Base-by-base conservation (phyloP, 371 early-diverging fungal species). In the Gilbertella persicaria region DNA sequence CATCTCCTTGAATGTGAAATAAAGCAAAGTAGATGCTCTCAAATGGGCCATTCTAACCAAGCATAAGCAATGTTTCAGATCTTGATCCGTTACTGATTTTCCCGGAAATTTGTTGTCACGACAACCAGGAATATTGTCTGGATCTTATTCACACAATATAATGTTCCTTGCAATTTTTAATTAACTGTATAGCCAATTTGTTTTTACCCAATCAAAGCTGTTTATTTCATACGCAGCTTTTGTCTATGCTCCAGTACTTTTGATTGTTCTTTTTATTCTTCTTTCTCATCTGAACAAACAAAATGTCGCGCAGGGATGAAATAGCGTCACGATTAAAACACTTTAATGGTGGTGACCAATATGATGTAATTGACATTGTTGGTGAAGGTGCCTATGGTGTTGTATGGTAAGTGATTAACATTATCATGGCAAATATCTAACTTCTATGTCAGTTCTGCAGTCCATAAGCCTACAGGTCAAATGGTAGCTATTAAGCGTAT, bases 401-500 rank as follows among this genome's bases (percentile, higher is more conserved):
- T 56, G 87, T 86, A 43, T 69, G 87, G 87, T 69, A 80, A 61
- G 56, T 48, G 6, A 16, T 17, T 26, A 21, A n/a, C n/a, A 17
- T 41, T n/a, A n/a, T n/a, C n/a, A 13, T 23, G 39, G n/a, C 9
- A 44, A 12, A 36, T 33, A 5, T 12, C 33, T 13, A 33, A 28
- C 50, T 17, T 43, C 20, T 50, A 5, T 75, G n/a, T n/a, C n/a
- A 92, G 92, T 53, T 88, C 91, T 48, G 91, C 92, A 39, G 80
- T 87, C 42, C 86, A 93, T 69, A 84, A 84, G 46, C 87, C 90
- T 35, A 90, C 92, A 13, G 91, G 93, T 7, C 90, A 92, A 69
- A 88, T 86, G 58, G 94, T 96, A 1, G 96, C 96, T 64, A 93
- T 96, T 67, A 96, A 96, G 66, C 91, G 92, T 73, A 91, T 94